Evolutionary conservation across 2,329 filamentous ascomycete genomes (phyloP), one percentile per base, ranked within the genome.

Genomic region (Colletotrichum chlorophyti): DNA sequence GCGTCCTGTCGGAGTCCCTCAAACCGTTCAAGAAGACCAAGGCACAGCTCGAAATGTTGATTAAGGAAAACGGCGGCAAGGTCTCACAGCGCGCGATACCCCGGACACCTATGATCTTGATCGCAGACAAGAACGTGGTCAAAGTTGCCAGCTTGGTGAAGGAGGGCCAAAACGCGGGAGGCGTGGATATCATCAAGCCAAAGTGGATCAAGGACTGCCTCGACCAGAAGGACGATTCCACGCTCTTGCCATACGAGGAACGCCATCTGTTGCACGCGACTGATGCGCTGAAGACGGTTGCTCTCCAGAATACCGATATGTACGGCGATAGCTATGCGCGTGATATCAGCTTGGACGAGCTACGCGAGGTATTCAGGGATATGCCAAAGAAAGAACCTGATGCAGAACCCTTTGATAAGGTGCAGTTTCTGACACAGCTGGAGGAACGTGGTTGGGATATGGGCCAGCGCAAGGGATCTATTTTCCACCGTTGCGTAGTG

Each of bases 141-240:
- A 93, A 93, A 68, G 93, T 93, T 1, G 91, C 91, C 2, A 93
- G 91, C 9, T 74, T 97, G 8, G 86, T 92, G 61, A 96, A 95
- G 66, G 80, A 79, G 8, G 88, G 86, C 7, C 86, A 91, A 60
- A 96, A 93, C 66, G 80, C 79, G 6, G 88, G 86, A 4, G 79
- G 84, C 0, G 81, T 84, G 6, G 88, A 91, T 64, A 88, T 99
- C 47, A 81, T 98, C 54, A 85, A 86, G 19, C 90, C 93, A 0
- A 81, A 79, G 6, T 99, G 95, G 95, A 76, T 98, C 3, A 79
- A 91, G 24, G 93, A 98, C 70, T 95, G 91, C 66, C 80, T 96
- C 29, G 82, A 83, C 71, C 85, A 72, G 73, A 81, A 63, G 50
- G 79, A 66, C 2, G 82, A 81, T 4, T 79, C 83, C 4, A 82